These are phyloP conservation scores for Puccinia sorghi DNA, from an alignment of 1,284 basidiomycete species.

Conservation along the genomic window DNA sequence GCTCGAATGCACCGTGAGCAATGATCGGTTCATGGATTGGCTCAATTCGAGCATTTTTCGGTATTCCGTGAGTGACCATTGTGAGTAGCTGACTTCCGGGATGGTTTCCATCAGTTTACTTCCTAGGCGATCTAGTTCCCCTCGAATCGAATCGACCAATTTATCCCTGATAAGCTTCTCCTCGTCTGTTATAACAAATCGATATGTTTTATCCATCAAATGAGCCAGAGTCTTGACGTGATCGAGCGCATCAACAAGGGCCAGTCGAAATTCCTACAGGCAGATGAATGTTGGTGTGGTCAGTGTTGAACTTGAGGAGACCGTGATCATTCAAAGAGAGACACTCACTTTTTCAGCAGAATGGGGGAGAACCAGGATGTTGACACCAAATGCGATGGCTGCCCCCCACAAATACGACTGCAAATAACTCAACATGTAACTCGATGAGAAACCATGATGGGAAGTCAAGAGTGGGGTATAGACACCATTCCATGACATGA, in stretches of 20 bases:
- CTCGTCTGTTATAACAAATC: constrained; percentile 58
- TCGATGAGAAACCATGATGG: constrained; percentile 52
- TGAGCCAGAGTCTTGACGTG: constrained; percentile 57
- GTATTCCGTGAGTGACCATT: constrained; percentile 58
- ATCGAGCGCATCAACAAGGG: constrained; percentile 57
- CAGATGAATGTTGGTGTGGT: background rate
- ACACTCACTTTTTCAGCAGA: constrained; percentile 55
- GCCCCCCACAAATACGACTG: constrained; percentile 56
- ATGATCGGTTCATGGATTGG: constrained; percentile 56
- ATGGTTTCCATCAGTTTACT: constrained; percentile 57
- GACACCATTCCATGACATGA: constrained; percentile 58
- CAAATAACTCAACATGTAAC: constrained; percentile 57
- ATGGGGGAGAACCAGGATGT: constrained; percentile 58
- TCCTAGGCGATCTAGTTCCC: constrained; percentile 57
- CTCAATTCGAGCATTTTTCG: constrained; percentile 55
- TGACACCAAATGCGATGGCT: constrained; percentile 58
- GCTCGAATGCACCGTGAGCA: constrained; percentile 57
- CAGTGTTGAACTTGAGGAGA: no score
- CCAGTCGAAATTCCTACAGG: constrained; percentile 56
- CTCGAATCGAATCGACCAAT: constrained; percentile 57
- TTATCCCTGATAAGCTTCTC: constrained; percentile 57
- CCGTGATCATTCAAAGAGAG: background rate
- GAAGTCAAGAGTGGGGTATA: constrained; percentile 51
- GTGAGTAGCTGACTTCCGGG: constrained; percentile 58
- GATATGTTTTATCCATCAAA: constrained; percentile 58